These are phyloP conservation scores for Penicillium sp. DNA, from an alignment of 2,329 filamentous ascomycete genomes.

Conservation along the genomic window DNA sequence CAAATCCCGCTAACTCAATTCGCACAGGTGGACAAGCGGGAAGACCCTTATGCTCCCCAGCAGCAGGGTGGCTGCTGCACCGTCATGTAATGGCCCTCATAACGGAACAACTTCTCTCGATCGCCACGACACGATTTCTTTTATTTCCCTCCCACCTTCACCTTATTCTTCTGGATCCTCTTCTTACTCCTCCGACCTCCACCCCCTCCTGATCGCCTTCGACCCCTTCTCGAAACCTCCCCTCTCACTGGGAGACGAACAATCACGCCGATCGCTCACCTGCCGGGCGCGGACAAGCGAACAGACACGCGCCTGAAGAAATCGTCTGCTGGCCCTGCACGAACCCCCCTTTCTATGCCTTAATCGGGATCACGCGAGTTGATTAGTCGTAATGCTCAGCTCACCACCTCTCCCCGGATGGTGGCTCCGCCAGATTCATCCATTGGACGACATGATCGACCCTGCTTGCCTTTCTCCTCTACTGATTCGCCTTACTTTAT, in stretches of 20 bases:
- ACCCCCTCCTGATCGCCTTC: slow-evolving; percentile 21
- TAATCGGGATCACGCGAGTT: slow-evolving; percentile 11
- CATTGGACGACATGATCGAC: slow-evolving; percentile 26
- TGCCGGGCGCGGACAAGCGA: slow-evolving; percentile 24
- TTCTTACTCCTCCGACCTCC: background rate
- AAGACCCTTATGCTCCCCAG: slow-evolving; percentile 98
- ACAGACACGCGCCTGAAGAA: slow-evolving; percentile 20
- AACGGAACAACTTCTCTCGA: slow-evolving; percentile 25
- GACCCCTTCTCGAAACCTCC: slow-evolving; percentile 1
- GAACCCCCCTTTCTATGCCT: slow-evolving; percentile 19
- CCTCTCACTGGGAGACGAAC: slow-evolving; percentile 12
- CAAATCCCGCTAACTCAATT: slow-evolving; percentile 21
- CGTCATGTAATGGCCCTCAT: slow-evolving; percentile 72
- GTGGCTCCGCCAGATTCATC: slow-evolving; percentile 13
- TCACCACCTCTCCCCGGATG: background rate
- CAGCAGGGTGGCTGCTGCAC: slow-evolving; percentile 90
- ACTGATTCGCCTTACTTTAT: slow-evolving; percentile 9
- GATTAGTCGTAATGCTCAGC: slow-evolving; percentile 1
- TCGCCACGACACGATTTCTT: slow-evolving; percentile 31
- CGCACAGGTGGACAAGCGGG: slow-evolving; percentile 78
- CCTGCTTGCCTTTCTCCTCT: slow-evolving; percentile 16
- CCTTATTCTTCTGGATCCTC: slow-evolving; percentile 26
- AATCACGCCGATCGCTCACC: slow-evolving; percentile 24
- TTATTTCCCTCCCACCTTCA: slow-evolving; percentile 20
- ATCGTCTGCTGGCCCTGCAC: slow-evolving; percentile 31